Evolutionary conservation across 2,329 filamentous ascomycete genomes (phyloP).

Genomic region (Penicillium olsonii): DNA sequence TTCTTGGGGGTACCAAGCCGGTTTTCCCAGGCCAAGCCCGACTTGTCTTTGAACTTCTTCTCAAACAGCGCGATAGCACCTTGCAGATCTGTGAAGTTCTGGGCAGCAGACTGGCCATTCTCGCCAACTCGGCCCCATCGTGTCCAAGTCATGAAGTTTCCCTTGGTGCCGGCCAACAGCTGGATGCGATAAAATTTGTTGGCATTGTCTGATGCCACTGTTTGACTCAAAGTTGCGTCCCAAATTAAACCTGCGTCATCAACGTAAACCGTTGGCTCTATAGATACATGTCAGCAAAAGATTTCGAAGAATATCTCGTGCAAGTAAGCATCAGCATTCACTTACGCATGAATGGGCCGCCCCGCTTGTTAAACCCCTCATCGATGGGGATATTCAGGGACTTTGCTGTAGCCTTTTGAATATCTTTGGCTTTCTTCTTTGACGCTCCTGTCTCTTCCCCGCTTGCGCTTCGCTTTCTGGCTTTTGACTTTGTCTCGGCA

Average conservation of each 20-base stretch:
- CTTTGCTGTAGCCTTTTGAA: constrained; percentile 47
- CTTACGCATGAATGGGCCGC: neutral
- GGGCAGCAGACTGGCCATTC: constrained; percentile 46
- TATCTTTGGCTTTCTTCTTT: constrained; percentile 46
- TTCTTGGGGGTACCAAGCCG: constrained; percentile 52
- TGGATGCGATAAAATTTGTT: constrained; percentile 84
- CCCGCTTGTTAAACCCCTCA: constrained; percentile 29
- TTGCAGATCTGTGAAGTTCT: constrained; percentile 41
- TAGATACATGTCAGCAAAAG: neutral
- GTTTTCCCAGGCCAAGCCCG: constrained; percentile 54
- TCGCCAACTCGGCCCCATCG: constrained; percentile 77
- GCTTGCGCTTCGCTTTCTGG: constrained; percentile 10
- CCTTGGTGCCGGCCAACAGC: constrained; percentile 46
- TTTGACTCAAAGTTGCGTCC: constrained; percentile 78
- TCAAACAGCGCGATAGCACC: constrained; percentile 50
- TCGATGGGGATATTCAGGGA: constrained; percentile 51
- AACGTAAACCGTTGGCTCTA: constrained; percentile 59
- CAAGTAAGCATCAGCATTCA: too few relatives aligned
- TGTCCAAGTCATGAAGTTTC: constrained; percentile 65
- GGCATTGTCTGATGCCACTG: constrained; percentile 69
- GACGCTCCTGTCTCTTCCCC: constrained; percentile 9
- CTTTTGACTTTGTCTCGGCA: constrained; percentile 23
- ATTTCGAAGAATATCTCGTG: too few relatives aligned
- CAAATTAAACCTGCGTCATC: constrained; percentile 68
- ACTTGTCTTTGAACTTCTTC: constrained; percentile 61